Percentiles rank a stretch among this genome's conserved stretches.
Conservation (phyloP, 2,329 filamentous ascomycete species). For the Cladophialophora bantiana region DNA sequence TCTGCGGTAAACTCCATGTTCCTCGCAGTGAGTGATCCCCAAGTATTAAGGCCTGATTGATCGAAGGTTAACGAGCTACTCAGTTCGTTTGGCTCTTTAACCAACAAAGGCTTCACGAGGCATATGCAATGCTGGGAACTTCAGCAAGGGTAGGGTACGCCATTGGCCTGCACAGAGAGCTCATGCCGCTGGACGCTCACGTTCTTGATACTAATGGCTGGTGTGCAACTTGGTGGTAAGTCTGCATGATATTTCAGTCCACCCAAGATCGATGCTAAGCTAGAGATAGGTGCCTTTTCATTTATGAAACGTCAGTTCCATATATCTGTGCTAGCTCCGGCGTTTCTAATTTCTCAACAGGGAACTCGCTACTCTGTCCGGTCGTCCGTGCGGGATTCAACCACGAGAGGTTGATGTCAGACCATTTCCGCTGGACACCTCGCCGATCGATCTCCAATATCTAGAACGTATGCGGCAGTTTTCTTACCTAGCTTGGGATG, state of each 20-base stretch:
- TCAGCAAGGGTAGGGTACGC: conserved; percentile 20
- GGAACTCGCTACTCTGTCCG: conserved; percentile 17
- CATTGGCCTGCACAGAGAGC: conserved; percentile 23
- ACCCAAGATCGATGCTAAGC: background rate
- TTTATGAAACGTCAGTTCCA: conserved; percentile 21
- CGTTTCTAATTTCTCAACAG: conserved; percentile 7
- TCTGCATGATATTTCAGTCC: background rate
- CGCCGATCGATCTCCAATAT: conserved; percentile 23
- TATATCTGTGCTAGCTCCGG: background rate
- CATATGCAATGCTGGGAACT: conserved; percentile 24
- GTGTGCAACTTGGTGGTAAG: conserved; percentile 15
- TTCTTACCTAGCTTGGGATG: conserved; percentile 25
- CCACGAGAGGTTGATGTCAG: conserved; percentile 53
- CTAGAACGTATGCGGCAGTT: conserved; percentile 25
- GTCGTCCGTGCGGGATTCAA: conserved; percentile 21
- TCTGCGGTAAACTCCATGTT: conserved; percentile 25
- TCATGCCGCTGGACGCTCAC: background rate
- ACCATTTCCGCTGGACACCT: conserved; percentile 72
- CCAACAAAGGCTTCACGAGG: conserved; percentile 25
- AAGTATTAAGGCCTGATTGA: background rate
- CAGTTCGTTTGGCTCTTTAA: conserved; percentile 26
- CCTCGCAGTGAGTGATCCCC: conserved; percentile 12
- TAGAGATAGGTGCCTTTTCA: conserved; percentile 20
- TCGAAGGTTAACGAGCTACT: background rate
- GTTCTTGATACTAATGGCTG: conserved; percentile 24